Evolutionary conservation across 768 basidiomycete species (phyloP).

Genomic region (Xerocomus potaroensis): DNA sequence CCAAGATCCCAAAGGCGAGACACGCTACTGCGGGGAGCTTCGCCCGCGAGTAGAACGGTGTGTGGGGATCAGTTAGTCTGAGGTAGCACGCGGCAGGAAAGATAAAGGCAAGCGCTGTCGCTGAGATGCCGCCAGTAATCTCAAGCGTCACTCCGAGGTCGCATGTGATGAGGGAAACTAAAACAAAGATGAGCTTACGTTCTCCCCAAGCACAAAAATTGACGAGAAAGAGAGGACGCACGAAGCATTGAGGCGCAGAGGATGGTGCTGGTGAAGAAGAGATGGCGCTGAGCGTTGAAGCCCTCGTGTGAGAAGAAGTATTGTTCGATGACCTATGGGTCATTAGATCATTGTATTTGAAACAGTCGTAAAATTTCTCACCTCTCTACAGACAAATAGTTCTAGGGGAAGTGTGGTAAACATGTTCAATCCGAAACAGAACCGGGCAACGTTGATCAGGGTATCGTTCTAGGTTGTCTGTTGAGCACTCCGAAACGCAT

Average conservation of each 20-base stretch:
- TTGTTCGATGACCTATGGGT: conserved; percentile 80
- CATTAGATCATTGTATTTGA: neutral
- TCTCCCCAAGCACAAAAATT: neutral
- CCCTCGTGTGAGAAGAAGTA: conserved; percentile 89
- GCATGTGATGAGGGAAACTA: conserved; percentile 89
- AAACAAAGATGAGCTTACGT: neutral
- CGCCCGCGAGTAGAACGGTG: conserved; percentile 62
- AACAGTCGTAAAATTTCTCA: conserved; percentile 24
- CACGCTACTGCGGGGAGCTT: conserved; percentile 77
- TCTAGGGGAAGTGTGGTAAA: conserved; percentile 96
- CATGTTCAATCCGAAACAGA: conserved; percentile 96
- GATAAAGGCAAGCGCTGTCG: conserved; percentile 89
- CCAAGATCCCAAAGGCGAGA: conserved; percentile 66
- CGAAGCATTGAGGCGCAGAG: conserved; percentile 79
- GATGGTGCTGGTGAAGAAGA: conserved; percentile 87
- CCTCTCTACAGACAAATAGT: conserved; percentile 96
- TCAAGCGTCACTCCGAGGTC: conserved; percentile 98
- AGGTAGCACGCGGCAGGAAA: conserved; percentile 87
- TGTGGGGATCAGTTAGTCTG: conserved; percentile 54
- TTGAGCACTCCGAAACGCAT: conserved; percentile 4
- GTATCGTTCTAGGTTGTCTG: conserved; percentile 57
- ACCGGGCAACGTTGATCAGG: conserved; percentile 92
- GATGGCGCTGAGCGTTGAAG: conserved; percentile 78
- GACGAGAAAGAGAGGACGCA: conserved; percentile 34
- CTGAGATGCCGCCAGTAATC: conserved; percentile 95